phyloP scores from a whole-genome alignment of 768 basidiomycete species.

The Hericium erinaceus region DNA sequence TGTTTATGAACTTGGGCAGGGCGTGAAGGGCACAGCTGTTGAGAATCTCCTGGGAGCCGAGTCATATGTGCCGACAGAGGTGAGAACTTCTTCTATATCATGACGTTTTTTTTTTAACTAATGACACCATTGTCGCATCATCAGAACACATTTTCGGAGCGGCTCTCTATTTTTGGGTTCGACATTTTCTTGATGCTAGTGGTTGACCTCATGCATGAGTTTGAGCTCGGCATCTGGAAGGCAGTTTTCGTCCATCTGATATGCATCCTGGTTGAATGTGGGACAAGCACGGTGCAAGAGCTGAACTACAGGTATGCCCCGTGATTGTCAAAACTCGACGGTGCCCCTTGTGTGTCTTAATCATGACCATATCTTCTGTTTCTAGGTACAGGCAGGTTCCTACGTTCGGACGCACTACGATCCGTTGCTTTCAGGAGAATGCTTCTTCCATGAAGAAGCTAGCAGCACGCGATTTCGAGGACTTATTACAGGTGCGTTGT shows the following conservation, averaged over 20 bases:
- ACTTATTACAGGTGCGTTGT: conserved; percentile 18
- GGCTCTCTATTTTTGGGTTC: conserved; percentile 15
- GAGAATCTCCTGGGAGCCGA: conserved; percentile 13
- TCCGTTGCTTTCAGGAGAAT: conserved; percentile 17
- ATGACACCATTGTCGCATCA: no score
- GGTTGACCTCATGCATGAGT: conserved; percentile 32
- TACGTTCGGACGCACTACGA: conserved; percentile 17
- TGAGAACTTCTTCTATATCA: conserved; percentile 11
- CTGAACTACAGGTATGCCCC: no score
- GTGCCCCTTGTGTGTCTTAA: no score
- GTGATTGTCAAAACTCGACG: no score
- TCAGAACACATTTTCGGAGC: conserved; percentile 28
- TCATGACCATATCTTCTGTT: no score
- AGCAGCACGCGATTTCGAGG: conserved; percentile 19
- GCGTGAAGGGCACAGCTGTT: neutral
- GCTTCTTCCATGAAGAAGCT: conserved; percentile 19
- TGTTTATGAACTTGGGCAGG: neutral
- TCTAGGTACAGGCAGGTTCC: conserved; percentile 16
- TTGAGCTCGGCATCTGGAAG: conserved; percentile 33
- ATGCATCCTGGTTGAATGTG: conserved; percentile 19
- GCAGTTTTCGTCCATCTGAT: conserved; percentile 28
- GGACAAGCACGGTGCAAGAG: conserved; percentile 6
- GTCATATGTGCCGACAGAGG: conserved; percentile 24
- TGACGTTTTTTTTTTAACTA: no score
- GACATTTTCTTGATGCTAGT: conserved; percentile 21